phyloP scores from a whole-genome alignment of 176 grass and related monocot genomes.

The Pontederia paniculata region DNA sequence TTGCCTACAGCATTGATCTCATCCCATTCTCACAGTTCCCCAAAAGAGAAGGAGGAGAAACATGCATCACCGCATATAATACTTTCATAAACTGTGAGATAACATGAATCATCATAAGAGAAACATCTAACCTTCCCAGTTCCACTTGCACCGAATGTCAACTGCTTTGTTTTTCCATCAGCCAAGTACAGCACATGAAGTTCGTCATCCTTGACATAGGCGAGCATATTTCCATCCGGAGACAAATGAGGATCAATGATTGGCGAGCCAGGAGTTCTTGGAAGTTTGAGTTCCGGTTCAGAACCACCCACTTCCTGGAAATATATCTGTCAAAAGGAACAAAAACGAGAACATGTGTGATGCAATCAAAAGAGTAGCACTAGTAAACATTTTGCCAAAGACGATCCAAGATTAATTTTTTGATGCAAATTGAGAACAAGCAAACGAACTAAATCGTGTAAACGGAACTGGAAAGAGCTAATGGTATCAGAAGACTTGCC shows the following conservation, averaged over 20 bases:
- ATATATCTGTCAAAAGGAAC: slow-evolving; percentile 54
- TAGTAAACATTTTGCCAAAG: neutral
- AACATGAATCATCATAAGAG: neutral
- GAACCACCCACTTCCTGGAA: slow-evolving; percentile 88
- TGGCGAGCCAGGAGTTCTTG: slow-evolving; percentile 54
- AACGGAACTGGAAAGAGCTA: neutral
- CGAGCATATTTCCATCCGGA: slow-evolving; percentile 84
- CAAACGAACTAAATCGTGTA: neutral
- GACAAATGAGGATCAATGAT: slow-evolving; percentile 92
- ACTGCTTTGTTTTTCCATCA: slow-evolving; percentile 48
- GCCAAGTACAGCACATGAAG: slow-evolving; percentile 53
- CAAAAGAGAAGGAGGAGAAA: no score
- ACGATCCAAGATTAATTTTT: neutral
- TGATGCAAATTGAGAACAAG: no score
- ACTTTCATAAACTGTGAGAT: neutral
- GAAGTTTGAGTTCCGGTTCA: slow-evolving; percentile 74
- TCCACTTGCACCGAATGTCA: slow-evolving; percentile 68
- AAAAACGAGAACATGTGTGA: slow-evolving; percentile 1
- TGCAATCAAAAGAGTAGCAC: no score
- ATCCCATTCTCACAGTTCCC: no score
- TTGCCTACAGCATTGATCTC: no score
- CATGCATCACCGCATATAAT: no score
- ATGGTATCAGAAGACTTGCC: slow-evolving; percentile 35
- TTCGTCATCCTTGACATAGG: slow-evolving; percentile 82
- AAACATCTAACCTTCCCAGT: slow-evolving; percentile 47